These are phyloP conservation scores for Ceratocystis cacaofunesta DNA, from an alignment of 2,329 filamentous ascomycete genomes.

Conservation along the genomic window DNA sequence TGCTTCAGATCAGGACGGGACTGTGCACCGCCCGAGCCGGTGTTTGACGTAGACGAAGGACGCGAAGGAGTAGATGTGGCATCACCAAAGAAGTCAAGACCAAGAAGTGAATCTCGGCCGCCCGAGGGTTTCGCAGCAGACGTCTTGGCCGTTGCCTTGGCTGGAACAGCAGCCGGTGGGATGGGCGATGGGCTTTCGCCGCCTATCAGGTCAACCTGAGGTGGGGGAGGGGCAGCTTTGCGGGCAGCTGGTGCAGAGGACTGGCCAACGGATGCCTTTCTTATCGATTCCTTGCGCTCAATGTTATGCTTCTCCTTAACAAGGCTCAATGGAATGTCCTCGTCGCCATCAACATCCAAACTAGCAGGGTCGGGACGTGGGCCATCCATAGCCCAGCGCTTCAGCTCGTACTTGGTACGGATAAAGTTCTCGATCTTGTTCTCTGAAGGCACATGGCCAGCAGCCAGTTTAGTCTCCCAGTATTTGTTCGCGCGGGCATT, in stretches of 20 bases:
- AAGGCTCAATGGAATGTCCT: conserved; percentile 54
- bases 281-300: conserved; percentile 41
- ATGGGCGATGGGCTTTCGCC: conserved; percentile 53
- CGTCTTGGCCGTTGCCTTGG: conserved; percentile 27
- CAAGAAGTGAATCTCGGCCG: conserved; percentile 76
- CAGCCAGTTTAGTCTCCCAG: conserved; percentile 88
- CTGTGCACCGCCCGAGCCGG: conserved; percentile 43
- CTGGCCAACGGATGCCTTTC: conserved; percentile 44
- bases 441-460: conserved; percentile 85
- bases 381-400: conserved; percentile 99
- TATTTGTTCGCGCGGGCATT: conserved; percentile 96
- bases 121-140: conserved; percentile 54
- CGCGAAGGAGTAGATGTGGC: conserved; percentile 47
- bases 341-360: conserved; percentile 61
- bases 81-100: conserved; percentile 80
- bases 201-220: conserved; percentile 65
- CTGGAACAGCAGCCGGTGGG: conserved; percentile 30
- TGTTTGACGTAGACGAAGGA: conserved; percentile 65
- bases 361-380: conserved; percentile 84
- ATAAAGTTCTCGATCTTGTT: conserved; percentile 99
- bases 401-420: conserved; percentile 95
- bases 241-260: conserved; percentile 24
- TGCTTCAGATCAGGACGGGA: conserved; percentile 91
- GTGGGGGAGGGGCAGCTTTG: conserved; percentile 9
- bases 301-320: conserved; percentile 53